Evolutionary conservation across 306 rosid genomes (phyloP).

Genomic region (Phaseolus lunatus): DNA sequence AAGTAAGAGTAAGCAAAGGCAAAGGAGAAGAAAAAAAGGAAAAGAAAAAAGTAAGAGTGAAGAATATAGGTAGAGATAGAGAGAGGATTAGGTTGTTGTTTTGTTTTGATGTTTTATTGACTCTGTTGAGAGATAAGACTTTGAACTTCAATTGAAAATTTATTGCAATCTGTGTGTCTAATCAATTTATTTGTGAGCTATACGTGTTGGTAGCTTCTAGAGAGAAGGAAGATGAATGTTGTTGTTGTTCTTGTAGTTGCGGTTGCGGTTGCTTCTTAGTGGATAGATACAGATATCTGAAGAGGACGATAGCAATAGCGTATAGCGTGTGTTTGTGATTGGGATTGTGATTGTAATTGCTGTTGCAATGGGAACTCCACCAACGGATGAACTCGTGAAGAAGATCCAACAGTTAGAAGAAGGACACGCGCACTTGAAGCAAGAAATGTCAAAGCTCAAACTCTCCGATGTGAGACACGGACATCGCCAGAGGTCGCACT

Average conservation of each 20-base stretch:
- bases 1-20: constrained; percentile 36
- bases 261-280: background rate
- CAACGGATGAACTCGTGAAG: constrained; percentile 75
- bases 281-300: constrained; percentile 23
- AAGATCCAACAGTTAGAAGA: constrained; percentile 90
- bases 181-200: constrained; percentile 48
- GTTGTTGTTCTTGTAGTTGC: no score
- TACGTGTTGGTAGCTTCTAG: constrained; percentile 1
- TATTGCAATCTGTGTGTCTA: constrained; percentile 37
- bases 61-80: background rate
- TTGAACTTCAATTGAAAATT: constrained; percentile 22
- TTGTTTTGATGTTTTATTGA: constrained; percentile 40
- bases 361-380: constrained; percentile 66
- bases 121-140: constrained; percentile 47
- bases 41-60: background rate
- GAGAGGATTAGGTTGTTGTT: constrained; percentile 23
- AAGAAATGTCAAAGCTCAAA: constrained; percentile 83
- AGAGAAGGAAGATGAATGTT: constrained; percentile 32
- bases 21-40: background rate
- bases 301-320: background rate
- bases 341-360: background rate
- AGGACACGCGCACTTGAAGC: constrained; percentile 82
- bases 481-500: constrained; percentile 89
- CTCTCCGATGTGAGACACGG: constrained; percentile 55
- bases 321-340: background rate